Evolutionary conservation across 495 filamentous ascomycete species (phyloP), one percentile per base, ranked within the genome.

Genomic region (Glutinoglossum americanum): DNA sequence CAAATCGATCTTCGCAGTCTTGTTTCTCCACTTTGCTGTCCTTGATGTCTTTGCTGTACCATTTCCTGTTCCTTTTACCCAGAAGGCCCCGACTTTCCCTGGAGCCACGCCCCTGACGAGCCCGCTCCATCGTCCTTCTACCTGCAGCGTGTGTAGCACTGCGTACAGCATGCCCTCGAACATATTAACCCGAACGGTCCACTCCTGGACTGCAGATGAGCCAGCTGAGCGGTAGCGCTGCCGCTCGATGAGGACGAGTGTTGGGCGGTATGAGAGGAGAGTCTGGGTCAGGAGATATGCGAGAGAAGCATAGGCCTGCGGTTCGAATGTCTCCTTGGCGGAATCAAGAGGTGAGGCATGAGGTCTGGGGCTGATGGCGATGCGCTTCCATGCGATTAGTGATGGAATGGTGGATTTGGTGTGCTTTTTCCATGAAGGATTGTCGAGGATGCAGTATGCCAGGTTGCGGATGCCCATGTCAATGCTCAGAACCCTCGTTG

Each of bases 131-230:
- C 27, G 26, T 27, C 30, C 26, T 59, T 77, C 66, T 11, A 64
- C 62, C 30, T 67, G 65, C 54, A 87, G 63, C 17, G 82, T 75
- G 28, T 74, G 68, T 9, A 95, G 67, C n/a, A 83, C 73, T 27
- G 84, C 85, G 70, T 92, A 83, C 1, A 96, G 66, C 83, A 95
- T 94, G 0, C 80, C 77, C 68, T 97, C 90, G 23, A 97, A 77
- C 65, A 87, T 84, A 60, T 94, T 93, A 3, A 96, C 89, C 1
- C 88, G 75, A 33, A 95, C 60, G 21, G 89, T 94, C 92, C 90
- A 96, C 68, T 97, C 87, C 37, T 80, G 77, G 2, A 97, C 77
- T 7, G 79, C 75, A 0, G 76, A 62, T 0, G 67, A 73, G 32
- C 85, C 78, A 19, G 71, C 72, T 11, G 80, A 82, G 27, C 92